phyloP scores from a whole-genome alignment of 768 basidiomycete species.

The Termitomyces titanicus region DNA sequence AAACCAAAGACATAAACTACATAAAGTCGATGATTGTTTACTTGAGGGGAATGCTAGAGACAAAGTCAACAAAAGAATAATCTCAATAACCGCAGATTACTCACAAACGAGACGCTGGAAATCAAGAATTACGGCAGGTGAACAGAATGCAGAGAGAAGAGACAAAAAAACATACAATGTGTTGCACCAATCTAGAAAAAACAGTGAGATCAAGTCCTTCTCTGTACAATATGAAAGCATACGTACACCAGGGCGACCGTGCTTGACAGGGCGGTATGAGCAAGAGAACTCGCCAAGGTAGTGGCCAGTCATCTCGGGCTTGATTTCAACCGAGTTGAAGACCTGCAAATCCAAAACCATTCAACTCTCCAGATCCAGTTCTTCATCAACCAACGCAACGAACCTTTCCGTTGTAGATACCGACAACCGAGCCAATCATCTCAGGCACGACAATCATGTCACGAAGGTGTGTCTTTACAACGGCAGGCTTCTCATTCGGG shows the following conservation, averaged over 20 bases:
- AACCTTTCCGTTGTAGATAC: conserved; percentile 98
- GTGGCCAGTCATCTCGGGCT: conserved; percentile 99
- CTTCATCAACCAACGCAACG: conserved; percentile 13
- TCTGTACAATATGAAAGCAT: neutral
- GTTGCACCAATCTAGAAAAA: conserved; percentile 79
- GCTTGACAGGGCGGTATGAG: conserved; percentile 98
- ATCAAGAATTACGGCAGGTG: neutral
- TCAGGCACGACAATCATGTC: conserved; percentile 99
- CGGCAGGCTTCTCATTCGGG: conserved; percentile 97
- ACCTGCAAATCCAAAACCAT: conserved; percentile 40
- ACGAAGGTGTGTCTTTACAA: conserved; percentile 98
- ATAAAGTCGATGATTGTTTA: conserved; percentile 41
- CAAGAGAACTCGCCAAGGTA: conserved; percentile 98
- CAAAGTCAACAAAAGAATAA: conserved; percentile 12
- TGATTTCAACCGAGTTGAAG: conserved; percentile 97
- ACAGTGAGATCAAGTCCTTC: conserved; percentile 8
- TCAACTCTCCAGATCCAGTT: neutral
- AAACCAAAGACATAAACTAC: conserved; percentile 18
- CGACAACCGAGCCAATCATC: conserved; percentile 98
- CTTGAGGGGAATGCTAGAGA: conserved; percentile 87
- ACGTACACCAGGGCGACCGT: conserved; percentile 98
- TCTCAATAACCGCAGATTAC: conserved; percentile 21
- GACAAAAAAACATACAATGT: conserved; percentile 56
- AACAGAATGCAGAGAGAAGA: conserved; percentile 8
- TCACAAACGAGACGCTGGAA: conserved; percentile 71